phyloP scores from a whole-genome alignment of 148 eudicot species.

The Cornus kousa region DNA sequence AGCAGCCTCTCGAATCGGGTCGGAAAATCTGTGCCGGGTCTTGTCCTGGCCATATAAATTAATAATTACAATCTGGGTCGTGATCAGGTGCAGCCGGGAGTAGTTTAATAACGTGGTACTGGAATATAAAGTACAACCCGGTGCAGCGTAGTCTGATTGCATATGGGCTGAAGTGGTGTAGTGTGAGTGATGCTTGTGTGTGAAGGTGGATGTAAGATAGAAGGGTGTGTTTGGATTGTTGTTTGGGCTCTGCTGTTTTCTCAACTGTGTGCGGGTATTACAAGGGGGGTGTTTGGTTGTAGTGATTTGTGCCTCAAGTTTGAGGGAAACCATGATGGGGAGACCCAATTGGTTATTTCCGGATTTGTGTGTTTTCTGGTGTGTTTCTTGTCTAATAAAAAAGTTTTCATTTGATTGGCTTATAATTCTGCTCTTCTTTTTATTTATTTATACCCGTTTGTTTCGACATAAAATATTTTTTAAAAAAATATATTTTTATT shows the following conservation, averaged over 20 bases:
- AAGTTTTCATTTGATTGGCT: background rate
- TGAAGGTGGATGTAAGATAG: no score
- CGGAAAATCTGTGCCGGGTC: constrained; percentile 35
- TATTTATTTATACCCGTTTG: no score
- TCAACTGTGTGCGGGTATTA: background rate
- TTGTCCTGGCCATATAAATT: constrained; percentile 29
- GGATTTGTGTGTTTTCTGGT: constrained; percentile 2
- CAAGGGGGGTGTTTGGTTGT: background rate
- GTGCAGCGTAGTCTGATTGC: background rate
- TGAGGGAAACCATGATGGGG: background rate
- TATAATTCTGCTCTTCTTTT: no score
- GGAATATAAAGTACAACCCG: background rate
- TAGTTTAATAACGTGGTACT: no score
- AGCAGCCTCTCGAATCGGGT: constrained; percentile 28
- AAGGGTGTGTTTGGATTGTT: no score
- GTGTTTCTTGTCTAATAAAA: constrained; percentile 11
- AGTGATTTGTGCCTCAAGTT: background rate
- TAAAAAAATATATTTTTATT: no score
- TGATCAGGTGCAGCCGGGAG: background rate
- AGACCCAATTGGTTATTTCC: background rate
- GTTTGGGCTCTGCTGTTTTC: background rate
- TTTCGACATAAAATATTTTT: no score
- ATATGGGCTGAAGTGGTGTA: background rate
- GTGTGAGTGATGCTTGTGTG: background rate
- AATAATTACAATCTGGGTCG: no score